Evolutionary conservation across 2,329 filamentous ascomycete genomes (phyloP).

Genomic region (Colletotrichum sp.): DNA sequence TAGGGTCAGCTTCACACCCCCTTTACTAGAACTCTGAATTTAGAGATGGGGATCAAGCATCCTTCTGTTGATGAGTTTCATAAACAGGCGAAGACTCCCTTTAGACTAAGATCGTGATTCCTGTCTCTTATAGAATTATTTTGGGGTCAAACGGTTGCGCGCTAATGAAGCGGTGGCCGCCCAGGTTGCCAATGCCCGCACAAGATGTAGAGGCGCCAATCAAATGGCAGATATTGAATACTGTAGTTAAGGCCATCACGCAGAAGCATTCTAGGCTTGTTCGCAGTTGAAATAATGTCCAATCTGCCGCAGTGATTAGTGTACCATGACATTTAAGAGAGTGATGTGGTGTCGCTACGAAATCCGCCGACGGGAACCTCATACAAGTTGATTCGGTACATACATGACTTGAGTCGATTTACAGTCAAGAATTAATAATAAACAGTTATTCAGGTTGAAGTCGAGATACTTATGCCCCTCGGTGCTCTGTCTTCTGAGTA

Average conservation of each 20-base stretch:
- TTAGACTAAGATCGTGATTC: no score
- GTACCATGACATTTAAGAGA: background rate
- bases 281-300: rapidly evolving
- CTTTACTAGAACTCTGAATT: background rate
- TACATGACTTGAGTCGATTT: rapidly evolving
- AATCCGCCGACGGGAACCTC: background rate
- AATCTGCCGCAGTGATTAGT: background rate
- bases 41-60: background rate
- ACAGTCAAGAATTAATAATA: background rate
- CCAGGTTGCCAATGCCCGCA: background rate
- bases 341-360: background rate
- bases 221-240: rapidly evolving
- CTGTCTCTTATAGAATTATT: background rate
- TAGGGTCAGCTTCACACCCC: background rate
- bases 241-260: no score
- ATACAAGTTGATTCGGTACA: background rate
- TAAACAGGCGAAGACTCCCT: background rate
- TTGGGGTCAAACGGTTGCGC: background rate
- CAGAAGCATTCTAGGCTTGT: background rate
- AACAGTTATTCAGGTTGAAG: rapidly evolving
- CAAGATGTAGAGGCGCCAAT: background rate
- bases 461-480: rapidly evolving
- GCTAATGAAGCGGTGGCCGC: background rate
- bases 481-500: background rate
- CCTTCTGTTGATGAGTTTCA: background rate